Conservation (phyloP, 2,329 filamentous ascomycete genomes). For the Alternaria triticina region DNA sequence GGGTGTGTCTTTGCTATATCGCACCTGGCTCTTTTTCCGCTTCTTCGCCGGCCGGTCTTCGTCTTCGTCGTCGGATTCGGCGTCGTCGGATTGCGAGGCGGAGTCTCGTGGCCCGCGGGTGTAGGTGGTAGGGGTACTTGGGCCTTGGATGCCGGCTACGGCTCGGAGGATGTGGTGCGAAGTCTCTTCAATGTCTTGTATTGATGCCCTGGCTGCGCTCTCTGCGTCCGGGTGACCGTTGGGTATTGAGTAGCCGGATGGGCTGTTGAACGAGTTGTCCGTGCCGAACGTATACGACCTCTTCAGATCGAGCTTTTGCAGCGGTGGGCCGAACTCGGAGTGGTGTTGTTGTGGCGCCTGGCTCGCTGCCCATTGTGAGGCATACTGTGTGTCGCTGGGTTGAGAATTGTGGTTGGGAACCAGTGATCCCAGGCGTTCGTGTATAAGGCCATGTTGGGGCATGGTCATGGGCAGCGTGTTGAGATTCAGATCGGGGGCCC, state of each 20-base stretch:
- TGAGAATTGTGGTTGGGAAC: slow-evolving; percentile 37
- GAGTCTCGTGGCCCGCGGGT: slow-evolving; percentile 19
- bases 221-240: slow-evolving; percentile 31
- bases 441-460: slow-evolving; percentile 33
- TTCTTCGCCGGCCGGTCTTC: slow-evolving; percentile 28
- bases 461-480: slow-evolving; percentile 23
- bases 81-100: slow-evolving; percentile 30
- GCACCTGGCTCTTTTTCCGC: slow-evolving; percentile 30
- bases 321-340: slow-evolving; percentile 23
- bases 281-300: slow-evolving; percentile 45
- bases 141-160: slow-evolving; percentile 10
- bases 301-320: slow-evolving; percentile 29
- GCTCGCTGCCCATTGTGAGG: slow-evolving; percentile 33
- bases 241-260: slow-evolving; percentile 32
- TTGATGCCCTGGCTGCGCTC: slow-evolving; percentile 31
- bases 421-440: slow-evolving; percentile 39
- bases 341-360: slow-evolving; percentile 27
- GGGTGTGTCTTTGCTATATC: slow-evolving; percentile 16
- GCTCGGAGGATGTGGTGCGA: slow-evolving; percentile 22
- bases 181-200: slow-evolving; percentile 28
- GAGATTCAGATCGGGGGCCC: slow-evolving; percentile 7
- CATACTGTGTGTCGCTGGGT: slow-evolving; percentile 38
- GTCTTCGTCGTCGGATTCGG: slow-evolving; percentile 30
- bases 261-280: slow-evolving; percentile 44
- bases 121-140: slow-evolving; percentile 12